phyloP scores from a whole-genome alignment of 139 green algal species.

The Tetradesmus lagerheimii region DNA sequence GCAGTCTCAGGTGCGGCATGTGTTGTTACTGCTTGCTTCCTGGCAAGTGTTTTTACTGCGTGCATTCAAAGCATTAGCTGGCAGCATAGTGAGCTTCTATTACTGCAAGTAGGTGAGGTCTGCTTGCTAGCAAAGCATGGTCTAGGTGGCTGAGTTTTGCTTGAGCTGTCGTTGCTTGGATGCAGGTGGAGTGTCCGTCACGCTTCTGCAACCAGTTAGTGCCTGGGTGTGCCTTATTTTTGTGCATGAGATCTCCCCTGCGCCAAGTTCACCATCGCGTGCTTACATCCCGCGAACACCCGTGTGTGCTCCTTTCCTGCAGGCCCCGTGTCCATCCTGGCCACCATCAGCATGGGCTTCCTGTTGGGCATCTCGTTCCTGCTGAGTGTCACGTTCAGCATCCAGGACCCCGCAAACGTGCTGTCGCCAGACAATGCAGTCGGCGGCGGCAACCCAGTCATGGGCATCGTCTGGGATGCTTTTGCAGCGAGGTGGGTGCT shows the following conservation, averaged over 20 bases:
- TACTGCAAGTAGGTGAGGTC: no score
- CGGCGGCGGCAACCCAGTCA: constrained; percentile 15
- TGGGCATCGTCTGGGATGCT: constrained; percentile 31
- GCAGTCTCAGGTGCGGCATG: constrained; percentile 45
- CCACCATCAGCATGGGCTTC: constrained; percentile 45
- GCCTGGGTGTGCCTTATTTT: not conserved
- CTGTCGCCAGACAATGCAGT: constrained; percentile 23
- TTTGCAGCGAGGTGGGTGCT: constrained; percentile 2
- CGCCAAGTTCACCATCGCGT: no score
- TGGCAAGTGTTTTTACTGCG: no score
- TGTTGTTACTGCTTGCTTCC: no score
- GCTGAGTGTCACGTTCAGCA: constrained; percentile 61
- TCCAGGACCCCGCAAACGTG: constrained; percentile 52
- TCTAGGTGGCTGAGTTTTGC: no score
- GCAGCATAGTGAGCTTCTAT: no score
- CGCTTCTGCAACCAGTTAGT: no score
- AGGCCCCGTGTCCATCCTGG: constrained; percentile 35
- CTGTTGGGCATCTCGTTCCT: constrained; percentile 59
- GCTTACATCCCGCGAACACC: no score
- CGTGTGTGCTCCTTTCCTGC: constrained; percentile 47
- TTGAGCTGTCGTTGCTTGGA: no score
- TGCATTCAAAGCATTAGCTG: no score
- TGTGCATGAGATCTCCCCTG: no score
- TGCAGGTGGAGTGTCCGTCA: constrained; percentile 14
- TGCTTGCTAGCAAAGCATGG: no score